phyloP scores from a whole-genome alignment of 148 eudicot species.

The Rhododendron molle region DNA sequence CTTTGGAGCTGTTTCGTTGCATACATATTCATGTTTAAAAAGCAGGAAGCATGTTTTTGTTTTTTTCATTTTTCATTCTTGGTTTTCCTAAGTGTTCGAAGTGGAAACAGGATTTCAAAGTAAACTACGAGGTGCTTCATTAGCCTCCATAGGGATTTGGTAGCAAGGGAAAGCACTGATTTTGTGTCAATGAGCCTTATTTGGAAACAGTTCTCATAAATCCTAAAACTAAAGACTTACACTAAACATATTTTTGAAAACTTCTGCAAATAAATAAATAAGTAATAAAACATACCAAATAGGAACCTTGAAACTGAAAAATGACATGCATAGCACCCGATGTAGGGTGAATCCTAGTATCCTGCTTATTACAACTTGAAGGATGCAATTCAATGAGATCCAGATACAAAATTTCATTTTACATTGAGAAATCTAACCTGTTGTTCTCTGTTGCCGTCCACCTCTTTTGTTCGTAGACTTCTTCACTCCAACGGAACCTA shows the following conservation, averaged over 20 bases:
- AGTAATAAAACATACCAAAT: background rate
- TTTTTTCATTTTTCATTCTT: background rate
- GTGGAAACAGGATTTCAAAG: background rate
- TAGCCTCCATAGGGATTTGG: background rate
- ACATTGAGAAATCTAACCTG: constrained; percentile 17
- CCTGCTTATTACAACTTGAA: background rate
- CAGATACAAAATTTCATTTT: background rate
- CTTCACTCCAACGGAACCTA: constrained; percentile 17
- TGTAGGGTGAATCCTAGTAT: background rate
- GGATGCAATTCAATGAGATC: background rate
- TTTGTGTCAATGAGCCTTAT: background rate
- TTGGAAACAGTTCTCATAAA: background rate
- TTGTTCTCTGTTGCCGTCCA: constrained; percentile 13
- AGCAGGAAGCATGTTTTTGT: background rate
- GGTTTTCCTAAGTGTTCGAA: background rate
- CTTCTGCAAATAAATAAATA: background rate
- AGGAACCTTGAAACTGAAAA: background rate
- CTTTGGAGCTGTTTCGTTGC: background rate
- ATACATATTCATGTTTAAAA: background rate
- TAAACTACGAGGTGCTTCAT: background rate
- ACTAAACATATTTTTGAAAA: background rate
- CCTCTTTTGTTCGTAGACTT: constrained; percentile 22
- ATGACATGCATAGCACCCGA: background rate
- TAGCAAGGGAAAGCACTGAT: background rate
- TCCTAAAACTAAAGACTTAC: background rate